Evolutionary conservation across 108 stramenopile genomes (phyloP).

Genomic region (Nitzschia sp.): DNA sequence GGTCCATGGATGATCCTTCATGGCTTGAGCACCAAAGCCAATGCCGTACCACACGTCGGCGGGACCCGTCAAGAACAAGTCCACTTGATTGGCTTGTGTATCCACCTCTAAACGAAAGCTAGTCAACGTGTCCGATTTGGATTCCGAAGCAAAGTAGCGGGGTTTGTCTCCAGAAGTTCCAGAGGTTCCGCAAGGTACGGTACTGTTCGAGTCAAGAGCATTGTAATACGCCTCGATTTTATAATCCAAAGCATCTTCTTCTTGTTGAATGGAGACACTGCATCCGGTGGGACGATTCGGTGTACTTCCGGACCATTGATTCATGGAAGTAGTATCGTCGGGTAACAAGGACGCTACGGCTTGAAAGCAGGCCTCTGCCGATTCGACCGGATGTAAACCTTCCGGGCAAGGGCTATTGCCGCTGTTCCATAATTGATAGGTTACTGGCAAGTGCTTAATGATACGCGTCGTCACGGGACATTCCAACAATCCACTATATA

Average conservation of each 20-base stretch:
- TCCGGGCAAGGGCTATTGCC: neutral
- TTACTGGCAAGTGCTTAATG: neutral
- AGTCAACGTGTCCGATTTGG: neutral
- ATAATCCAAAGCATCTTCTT: neutral
- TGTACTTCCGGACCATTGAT: neutral
- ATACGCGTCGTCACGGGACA: conserved; percentile 23
- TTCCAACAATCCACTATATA: conserved; percentile 31
- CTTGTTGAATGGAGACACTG: neutral
- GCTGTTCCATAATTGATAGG: neutral
- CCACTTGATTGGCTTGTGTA: neutral
- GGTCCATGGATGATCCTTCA: conserved; percentile 21
- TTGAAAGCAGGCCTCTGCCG: neutral
- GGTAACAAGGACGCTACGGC: neutral
- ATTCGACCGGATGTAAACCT: neutral
- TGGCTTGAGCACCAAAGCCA: conserved; percentile 24
- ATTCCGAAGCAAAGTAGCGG: neutral
- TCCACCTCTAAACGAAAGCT: conserved; percentile 2
- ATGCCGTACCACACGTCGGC: conserved; percentile 29
- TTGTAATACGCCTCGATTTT: neutral
- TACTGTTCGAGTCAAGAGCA: too few relatives aligned
- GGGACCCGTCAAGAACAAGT: conserved; percentile 8
- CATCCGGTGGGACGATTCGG: neutral
- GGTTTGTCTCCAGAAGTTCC: too few relatives aligned
- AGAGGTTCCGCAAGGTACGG: neutral
- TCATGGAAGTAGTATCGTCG: neutral